Evolutionary conservation across 148 eudicot genomes (phyloP).

Genomic region (Dysphania ambrosioides): DNA sequence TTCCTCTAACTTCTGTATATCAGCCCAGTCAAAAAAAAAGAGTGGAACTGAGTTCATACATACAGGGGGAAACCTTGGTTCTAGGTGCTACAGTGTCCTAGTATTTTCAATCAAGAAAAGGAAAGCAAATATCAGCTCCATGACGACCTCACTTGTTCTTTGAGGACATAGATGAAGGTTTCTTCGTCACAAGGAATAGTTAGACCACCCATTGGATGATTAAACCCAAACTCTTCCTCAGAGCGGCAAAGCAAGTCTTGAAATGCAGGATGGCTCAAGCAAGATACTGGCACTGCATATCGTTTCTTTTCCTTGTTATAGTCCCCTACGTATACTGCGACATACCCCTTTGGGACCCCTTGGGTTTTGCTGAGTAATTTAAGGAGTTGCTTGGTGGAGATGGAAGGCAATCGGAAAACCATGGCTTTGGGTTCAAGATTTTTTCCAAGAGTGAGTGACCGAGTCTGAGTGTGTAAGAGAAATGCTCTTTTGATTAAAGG

Average conservation of each 20-base stretch:
- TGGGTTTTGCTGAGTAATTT: too few relatives aligned
- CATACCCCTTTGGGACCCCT: too few relatives aligned
- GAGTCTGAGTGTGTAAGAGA: too few relatives aligned
- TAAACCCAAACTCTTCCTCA: conserved; percentile 66
- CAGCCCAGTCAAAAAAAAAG: conserved; percentile 19
- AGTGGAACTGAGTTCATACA: conserved; percentile 19
- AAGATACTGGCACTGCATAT: conserved; percentile 50
- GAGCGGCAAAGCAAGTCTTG: conserved; percentile 40
- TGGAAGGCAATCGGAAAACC: too few relatives aligned
- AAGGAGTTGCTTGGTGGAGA: too few relatives aligned
- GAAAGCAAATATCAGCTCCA: not conserved
- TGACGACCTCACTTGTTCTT: conserved; percentile 7
- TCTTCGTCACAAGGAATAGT: conserved; percentile 51
- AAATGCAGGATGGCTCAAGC: conserved; percentile 51
- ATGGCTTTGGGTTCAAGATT: too few relatives aligned
- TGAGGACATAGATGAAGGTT: conserved; percentile 26
- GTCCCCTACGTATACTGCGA: too few relatives aligned
- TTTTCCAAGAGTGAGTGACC: too few relatives aligned
- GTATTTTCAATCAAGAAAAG: not conserved
- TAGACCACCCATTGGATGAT: conserved; percentile 64
- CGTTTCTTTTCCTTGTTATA: too few relatives aligned
- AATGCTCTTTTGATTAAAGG: too few relatives aligned
- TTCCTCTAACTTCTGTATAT: conserved; percentile 9
- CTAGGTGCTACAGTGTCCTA: conserved; percentile 2
- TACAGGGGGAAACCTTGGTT: conserved; percentile 7